Evolutionary conservation across 176 grass and related monocot species (phyloP).

Genomic region (Avena insularis): DNA sequence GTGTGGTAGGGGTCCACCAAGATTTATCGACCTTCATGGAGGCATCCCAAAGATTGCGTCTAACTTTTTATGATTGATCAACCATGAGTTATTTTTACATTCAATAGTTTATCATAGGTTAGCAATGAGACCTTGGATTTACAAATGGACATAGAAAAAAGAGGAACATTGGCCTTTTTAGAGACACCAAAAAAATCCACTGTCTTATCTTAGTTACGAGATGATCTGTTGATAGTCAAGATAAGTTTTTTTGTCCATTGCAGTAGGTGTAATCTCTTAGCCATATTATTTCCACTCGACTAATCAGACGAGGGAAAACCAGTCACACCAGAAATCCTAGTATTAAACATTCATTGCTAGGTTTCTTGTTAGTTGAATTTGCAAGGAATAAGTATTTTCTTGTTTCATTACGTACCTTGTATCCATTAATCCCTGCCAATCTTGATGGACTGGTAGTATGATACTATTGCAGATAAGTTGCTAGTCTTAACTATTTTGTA

Average conservation of each 20-base stretch:
- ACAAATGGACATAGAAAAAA: background rate
- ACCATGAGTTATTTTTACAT: background rate
- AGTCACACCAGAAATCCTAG: background rate
- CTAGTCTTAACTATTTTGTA: too few relatives aligned
- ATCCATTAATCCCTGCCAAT: constrained; percentile 60
- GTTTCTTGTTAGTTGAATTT: background rate
- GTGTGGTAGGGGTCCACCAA: background rate
- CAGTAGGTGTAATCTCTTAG: background rate
- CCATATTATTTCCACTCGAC: background rate
- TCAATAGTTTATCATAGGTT: background rate
- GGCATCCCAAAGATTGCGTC: background rate
- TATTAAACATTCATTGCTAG: background rate
- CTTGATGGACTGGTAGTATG: constrained; percentile 35
- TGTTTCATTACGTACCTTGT: constrained; percentile 49
- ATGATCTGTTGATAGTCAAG: background rate
- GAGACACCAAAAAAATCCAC: background rate
- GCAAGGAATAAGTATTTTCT: background rate
- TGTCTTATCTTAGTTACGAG: background rate
- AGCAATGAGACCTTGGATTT: background rate
- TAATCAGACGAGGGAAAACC: background rate
- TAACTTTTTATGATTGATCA: background rate
- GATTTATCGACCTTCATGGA: background rate
- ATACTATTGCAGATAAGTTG: constrained; percentile 48
- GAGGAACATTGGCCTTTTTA: background rate
- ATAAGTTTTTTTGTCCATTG: background rate